These are phyloP conservation scores for Penicillium subrubescens DNA, from an alignment of 495 filamentous ascomycete species.

Conservation along the genomic window DNA sequence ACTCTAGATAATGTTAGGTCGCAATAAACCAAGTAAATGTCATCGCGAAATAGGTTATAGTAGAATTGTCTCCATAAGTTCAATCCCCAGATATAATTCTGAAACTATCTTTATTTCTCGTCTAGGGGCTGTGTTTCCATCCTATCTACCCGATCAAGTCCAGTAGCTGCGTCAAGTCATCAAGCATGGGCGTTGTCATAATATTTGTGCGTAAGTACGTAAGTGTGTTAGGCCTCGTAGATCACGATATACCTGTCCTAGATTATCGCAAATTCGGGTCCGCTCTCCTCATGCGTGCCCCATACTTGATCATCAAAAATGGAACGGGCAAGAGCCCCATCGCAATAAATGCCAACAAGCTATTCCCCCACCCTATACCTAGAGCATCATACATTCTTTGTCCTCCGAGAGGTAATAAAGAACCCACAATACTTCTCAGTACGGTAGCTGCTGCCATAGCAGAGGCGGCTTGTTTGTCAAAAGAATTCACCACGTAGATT, in stretches of 20 bases:
- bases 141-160: no score
- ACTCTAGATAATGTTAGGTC: background rate
- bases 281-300: background rate
- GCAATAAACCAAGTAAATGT: no score
- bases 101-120: no score
- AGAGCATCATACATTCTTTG: constrained; percentile 38
- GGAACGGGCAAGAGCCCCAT: constrained; percentile 20
- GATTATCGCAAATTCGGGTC: background rate
- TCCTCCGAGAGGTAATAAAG: constrained; percentile 41
- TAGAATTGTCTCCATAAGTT: no score
- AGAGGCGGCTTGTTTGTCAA: constrained; percentile 63
- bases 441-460: constrained; percentile 63
- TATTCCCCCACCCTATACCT: constrained; percentile 44
- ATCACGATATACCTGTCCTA: background rate
- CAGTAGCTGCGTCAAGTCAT: no score
- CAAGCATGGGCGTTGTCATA: no score
- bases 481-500: constrained; percentile 64
- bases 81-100: no score
- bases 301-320: background rate
- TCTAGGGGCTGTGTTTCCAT: no score
- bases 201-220: background rate
- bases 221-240: no score
- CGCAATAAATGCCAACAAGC: constrained; percentile 37
- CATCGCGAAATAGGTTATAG: no score
- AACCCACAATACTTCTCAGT: constrained; percentile 54